Conservation (phyloP, 2,329 filamentous ascomycete species). For the Nigrospora osmanthi region DNA sequence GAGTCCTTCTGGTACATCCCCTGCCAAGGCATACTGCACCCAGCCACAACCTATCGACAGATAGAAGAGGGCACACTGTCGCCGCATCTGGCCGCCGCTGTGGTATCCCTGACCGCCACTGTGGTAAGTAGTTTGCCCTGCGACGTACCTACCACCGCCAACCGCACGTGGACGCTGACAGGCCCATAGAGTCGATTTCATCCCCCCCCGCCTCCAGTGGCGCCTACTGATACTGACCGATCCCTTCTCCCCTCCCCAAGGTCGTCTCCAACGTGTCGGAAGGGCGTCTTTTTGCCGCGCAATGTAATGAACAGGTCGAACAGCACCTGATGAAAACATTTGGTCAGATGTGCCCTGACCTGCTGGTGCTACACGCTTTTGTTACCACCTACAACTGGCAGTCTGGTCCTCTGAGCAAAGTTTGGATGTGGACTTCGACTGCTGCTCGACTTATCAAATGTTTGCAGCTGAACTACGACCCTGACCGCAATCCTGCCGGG, state of each 20-base stretch:
- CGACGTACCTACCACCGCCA: too few species aligned
- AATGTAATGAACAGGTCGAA: conserved; percentile 30
- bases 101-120: conserved; percentile 28
- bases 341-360: conserved; percentile 10
- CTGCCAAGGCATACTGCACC: conserved; percentile 30
- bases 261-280: conserved; percentile 21
- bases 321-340: conserved; percentile 31
- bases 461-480: conserved; percentile 6
- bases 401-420: conserved; percentile 5
- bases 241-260: too few species aligned
- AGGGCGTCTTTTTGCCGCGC: conserved; percentile 25
- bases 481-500: background rate
- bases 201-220: too few species aligned
- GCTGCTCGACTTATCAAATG: conserved; percentile 5
- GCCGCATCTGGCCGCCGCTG: conserved; percentile 25
- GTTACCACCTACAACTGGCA: conserved; percentile 6
- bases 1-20: conserved; percentile 28
- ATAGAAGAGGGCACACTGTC: conserved; percentile 27
- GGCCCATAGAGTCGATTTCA: too few species aligned
- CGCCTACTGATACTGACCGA: too few species aligned
- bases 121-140: conserved; percentile 8
- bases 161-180: too few species aligned
- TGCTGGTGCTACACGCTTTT: conserved; percentile 3
- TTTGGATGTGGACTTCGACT: conserved; percentile 6
- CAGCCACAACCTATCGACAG: conserved; percentile 22